A percentile compares a stretch with the other conserved stretches of the same genome.
These are phyloP conservation scores for Malassezia pachydermatis DNA, from an alignment of 1,284 basidiomycete species.

Conservation along the genomic window DNA sequence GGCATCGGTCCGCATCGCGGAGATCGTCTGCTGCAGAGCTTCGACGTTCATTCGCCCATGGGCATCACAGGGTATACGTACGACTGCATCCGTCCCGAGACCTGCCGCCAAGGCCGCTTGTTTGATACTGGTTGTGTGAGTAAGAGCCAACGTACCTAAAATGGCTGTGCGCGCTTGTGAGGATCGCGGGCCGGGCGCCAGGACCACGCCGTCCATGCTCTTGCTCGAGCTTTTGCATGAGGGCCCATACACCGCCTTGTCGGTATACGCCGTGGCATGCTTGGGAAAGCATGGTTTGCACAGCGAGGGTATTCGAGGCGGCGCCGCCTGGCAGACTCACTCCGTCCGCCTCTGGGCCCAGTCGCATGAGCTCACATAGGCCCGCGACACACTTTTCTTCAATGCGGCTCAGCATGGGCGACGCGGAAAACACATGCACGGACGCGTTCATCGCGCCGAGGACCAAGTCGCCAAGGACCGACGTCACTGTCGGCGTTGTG, in stretches of 20 bases:
- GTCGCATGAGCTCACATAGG: slow-evolving; percentile 27
- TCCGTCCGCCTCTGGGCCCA: slow-evolving; percentile 25
- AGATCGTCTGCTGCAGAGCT: slow-evolving; percentile 24
- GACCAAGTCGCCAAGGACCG: slow-evolving; percentile 48
- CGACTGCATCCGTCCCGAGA: slow-evolving; percentile 45
- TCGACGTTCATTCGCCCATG: slow-evolving; percentile 31
- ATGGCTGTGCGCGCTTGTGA: slow-evolving; percentile 49
- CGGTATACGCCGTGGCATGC: slow-evolving; percentile 45
- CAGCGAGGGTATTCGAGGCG: slow-evolving; percentile 48
- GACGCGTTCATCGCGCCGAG: slow-evolving; percentile 50
- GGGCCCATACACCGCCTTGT: slow-evolving; percentile 38
- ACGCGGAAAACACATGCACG: slow-evolving; percentile 50
- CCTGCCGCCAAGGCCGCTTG: slow-evolving; percentile 50
- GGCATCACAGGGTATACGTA: slow-evolving; percentile 42
- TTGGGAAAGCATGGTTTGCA: slow-evolving; percentile 49
- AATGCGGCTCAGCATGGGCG: slow-evolving; percentile 48
- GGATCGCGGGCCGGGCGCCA: slow-evolving; percentile 39
- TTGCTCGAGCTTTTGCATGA: slow-evolving; percentile 17
- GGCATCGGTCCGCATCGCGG: slow-evolving; percentile 12
- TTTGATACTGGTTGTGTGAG: no score
- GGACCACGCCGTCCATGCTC: slow-evolving; percentile 13
- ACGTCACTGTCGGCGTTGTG: slow-evolving; percentile 47
- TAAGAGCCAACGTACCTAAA: no score
- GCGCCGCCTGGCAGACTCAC: slow-evolving; percentile 49
- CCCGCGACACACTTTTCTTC: slow-evolving; percentile 36